phyloP scores from a whole-genome alignment of 805 yeast genomes.

The Candida coleopterorum region DNA sequence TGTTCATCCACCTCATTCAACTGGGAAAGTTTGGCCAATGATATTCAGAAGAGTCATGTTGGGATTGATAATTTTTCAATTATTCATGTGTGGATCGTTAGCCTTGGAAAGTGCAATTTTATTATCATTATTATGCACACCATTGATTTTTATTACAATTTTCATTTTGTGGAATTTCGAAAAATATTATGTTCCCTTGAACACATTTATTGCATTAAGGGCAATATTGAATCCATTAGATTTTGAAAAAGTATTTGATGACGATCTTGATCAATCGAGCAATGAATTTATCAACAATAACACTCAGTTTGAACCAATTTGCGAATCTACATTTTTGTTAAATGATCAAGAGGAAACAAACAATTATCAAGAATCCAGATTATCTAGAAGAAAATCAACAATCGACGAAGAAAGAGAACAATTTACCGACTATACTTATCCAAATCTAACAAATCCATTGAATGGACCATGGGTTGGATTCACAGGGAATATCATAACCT shows the following conservation, averaged over 20 bases:
- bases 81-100: slow-evolving; percentile 61
- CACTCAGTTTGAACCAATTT: slow-evolving; percentile 12
- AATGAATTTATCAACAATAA: slow-evolving; percentile 12
- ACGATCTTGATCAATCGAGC: not conserved
- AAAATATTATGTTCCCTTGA: slow-evolving; percentile 49
- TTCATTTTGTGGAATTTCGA: slow-evolving; percentile 48
- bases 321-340: slow-evolving; percentile 19
- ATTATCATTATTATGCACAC: slow-evolving; percentile 44
- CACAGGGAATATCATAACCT: slow-evolving; percentile 45
- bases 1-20: slow-evolving; percentile 62
- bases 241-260: slow-evolving; percentile 37
- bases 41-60: slow-evolving; percentile 51
- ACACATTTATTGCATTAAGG: slow-evolving; percentile 53
- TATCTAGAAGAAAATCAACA: slow-evolving; percentile 40
- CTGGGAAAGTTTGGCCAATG: slow-evolving; percentile 66
- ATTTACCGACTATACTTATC: slow-evolving; percentile 46
- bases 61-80: slow-evolving; percentile 51
- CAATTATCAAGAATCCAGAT: not conserved
- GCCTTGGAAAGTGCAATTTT: slow-evolving; percentile 56
- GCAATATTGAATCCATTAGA: slow-evolving; percentile 45
- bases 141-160: slow-evolving; percentile 44
- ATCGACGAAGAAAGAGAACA: slow-evolving; percentile 56
- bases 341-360: not conserved
- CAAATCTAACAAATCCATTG: slow-evolving; percentile 41
- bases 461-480: slow-evolving; percentile 59